Base-by-base conservation (phyloP, 768 basidiomycete genomes). In the Mycena sanguinolenta region DNA sequence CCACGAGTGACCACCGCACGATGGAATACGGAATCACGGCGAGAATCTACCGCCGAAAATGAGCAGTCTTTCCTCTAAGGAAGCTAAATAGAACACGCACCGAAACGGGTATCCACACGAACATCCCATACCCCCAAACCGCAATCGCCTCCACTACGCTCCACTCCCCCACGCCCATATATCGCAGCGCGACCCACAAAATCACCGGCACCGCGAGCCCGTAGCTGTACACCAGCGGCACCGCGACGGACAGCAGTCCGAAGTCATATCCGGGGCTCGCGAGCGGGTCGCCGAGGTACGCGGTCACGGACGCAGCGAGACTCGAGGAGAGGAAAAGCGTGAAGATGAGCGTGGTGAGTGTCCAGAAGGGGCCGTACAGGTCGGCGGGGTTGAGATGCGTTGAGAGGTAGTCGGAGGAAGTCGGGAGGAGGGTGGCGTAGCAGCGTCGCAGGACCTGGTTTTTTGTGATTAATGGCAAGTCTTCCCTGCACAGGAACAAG, bases 311-410 rank as follows among this genome's bases (percentile, higher is more conserved):
- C 19, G 95, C 91, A 10, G 92, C 95, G 44, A 99, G 91, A 38
- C 95, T 96, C 2, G 97, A 98, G 28, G 94, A 97, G 67, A 98
- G 89, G 84, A 97, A 98, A 68, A 98, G 90, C 0, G 92, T 87
- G 77, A 99, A 95, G 52, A 98, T 92, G 71, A 99, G 90, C 0
- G 97, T 99, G 1, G 96, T 97, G 42, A 98, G 88, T 0, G 97
- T 95, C 97, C 97, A 99, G 84, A 99, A 98, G 1, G 97, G 96
- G 0, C 97, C 97, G 78, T 94, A 93, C 46, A 95, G 88, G 78
- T 95, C 93, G 49, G 91, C 85, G n/a, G 92, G 92, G 62, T 85
- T 87, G 38, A 92, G 85, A 68, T 91, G 88, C 16, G 87, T 86
- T 6, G 90, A 84, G 59, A 90, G 85, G 76, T 90, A 95, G 53